Evolutionary conservation across 345 rosid species (phyloP).

Genomic region (Angophora floribunda): DNA sequence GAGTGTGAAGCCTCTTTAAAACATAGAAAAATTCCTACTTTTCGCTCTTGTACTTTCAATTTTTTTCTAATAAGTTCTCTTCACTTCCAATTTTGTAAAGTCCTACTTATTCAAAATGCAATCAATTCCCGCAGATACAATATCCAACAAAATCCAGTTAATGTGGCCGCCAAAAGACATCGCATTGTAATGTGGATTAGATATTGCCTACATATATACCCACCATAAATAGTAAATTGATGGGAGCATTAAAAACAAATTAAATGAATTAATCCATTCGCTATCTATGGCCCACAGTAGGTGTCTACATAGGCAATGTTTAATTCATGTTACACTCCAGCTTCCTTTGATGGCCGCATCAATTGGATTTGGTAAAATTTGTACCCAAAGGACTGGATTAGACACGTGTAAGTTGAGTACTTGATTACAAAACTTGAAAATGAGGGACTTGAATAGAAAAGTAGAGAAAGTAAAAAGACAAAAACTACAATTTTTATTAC

Average conservation of each 20-base stretch:
- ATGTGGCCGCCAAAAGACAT: not conserved
- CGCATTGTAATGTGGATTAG: not conserved
- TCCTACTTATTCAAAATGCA: not conserved
- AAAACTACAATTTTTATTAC: not conserved
- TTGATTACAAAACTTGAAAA: not conserved
- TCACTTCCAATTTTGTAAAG: not conserved
- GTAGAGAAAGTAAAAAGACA: not conserved
- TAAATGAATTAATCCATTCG: not conserved
- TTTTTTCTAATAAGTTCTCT: not conserved
- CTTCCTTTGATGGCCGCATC: not conserved
- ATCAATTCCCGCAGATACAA: not conserved
- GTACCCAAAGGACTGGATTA: not conserved
- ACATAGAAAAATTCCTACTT: not conserved
- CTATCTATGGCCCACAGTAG: not conserved
- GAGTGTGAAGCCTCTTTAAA: not conserved
- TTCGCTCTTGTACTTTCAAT: not conserved
- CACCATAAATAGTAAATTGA: not conserved
- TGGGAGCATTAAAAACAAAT: not conserved
- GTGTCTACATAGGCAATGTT: not conserved
- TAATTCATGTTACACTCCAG: not conserved
- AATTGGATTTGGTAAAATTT: not conserved
- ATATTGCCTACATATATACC: not conserved
- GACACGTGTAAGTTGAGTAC: not conserved
- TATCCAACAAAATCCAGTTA: not conserved
- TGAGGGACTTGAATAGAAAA: not conserved